A percentile compares a stretch with the other conserved stretches of the same genome.
Conservation (phyloP, 1,139 yeast genomes). For the Candida pseudoviswanathii region DNA sequence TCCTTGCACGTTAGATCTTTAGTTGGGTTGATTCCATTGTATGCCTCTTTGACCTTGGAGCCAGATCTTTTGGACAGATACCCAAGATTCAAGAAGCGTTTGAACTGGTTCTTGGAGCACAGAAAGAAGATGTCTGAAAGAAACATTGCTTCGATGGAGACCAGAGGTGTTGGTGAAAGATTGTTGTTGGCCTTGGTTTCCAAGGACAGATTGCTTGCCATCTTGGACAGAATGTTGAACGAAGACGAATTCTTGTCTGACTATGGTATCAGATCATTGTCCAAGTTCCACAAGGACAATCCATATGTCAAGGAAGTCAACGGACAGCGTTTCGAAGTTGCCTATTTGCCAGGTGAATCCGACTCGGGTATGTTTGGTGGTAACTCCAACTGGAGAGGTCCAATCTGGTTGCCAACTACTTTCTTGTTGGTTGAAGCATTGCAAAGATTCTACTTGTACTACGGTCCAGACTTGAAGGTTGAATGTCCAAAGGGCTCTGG, state of each 20-base stretch:
- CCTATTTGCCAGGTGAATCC: conserved; percentile 89
- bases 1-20: conserved; percentile 86
- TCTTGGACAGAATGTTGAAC: conserved; percentile 81
- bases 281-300: conserved; percentile 83
- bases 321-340: conserved; percentile 73
- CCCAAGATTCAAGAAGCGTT: conserved; percentile 83
- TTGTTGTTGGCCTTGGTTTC: conserved; percentile 79
- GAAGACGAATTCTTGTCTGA: conserved; percentile 86
- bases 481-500: conserved; percentile 94
- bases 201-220: conserved; percentile 76
- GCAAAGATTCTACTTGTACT: conserved; percentile 86
- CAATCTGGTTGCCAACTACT: conserved; percentile 97
- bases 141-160: conserved; percentile 86
- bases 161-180: conserved; percentile 86
- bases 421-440: conserved; percentile 86
- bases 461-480: conserved; percentile 83
- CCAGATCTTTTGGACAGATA: conserved; percentile 79
- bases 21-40: conserved; percentile 91
- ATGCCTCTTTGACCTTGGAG: conserved; percentile 88
- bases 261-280: conserved; percentile 87
- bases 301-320: conserved; percentile 88
- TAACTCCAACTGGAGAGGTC: conserved; percentile 97
- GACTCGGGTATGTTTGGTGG: conserved; percentile 97
- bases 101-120: conserved; percentile 84
- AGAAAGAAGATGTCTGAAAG: conserved; percentile 75